phyloP scores from a whole-genome alignment of 2,329 filamentous ascomycete genomes.

The Huntiella savannae region DNA sequence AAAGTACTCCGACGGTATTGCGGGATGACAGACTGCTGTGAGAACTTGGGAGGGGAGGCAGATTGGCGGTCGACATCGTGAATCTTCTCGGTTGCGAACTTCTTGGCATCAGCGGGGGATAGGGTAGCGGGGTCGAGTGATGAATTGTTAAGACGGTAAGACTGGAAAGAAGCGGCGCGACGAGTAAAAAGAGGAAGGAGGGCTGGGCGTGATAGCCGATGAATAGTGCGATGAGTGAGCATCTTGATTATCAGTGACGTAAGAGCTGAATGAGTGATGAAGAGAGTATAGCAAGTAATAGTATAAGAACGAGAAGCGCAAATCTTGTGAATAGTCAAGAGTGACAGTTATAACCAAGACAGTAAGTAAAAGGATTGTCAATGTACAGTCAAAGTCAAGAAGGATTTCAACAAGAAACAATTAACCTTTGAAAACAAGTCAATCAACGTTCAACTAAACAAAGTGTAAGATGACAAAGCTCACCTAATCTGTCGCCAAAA shows the following conservation, averaged over 20 bases:
- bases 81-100: constrained; percentile 4
- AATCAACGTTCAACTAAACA: too few relatives aligned
- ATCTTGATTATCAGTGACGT: background rate
- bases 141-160: constrained; percentile 4
- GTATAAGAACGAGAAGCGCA: background rate
- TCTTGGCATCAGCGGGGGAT: constrained; percentile 3
- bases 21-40: background rate
- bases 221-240: constrained; percentile 2
- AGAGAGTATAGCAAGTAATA: background rate
- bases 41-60: background rate
- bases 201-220: constrained; percentile 2
- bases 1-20: background rate
- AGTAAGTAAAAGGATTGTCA: too few relatives aligned
- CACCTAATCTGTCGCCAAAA: too few relatives aligned
- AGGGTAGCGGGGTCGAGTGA: constrained; percentile 5
- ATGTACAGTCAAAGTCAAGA: too few relatives aligned
- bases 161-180: constrained; percentile 7
- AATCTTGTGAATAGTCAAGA: background rate
- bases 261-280: background rate
- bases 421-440: too few relatives aligned
- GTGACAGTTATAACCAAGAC: background rate
- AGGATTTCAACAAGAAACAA: too few relatives aligned
- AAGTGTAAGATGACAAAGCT: too few relatives aligned
- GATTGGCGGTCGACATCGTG: constrained; percentile 2
- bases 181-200: background rate